Percentiles rank a stretch among this genome's conserved stretches.
Evolutionary conservation across 2,329 filamentous ascomycete species (phyloP).

Genomic region (Xylaria sp.): DNA sequence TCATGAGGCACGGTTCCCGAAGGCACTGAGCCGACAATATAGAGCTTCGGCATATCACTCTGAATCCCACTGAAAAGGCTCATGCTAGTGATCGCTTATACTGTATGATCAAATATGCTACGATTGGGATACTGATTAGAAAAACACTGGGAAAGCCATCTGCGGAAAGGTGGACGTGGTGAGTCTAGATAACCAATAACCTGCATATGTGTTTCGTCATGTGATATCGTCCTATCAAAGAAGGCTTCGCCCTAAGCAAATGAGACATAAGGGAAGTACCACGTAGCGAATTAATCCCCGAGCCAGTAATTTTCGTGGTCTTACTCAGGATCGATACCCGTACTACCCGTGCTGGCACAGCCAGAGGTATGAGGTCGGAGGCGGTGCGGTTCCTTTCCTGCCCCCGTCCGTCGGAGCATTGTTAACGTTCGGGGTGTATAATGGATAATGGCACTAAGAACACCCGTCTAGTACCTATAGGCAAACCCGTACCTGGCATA

Average conservation of each 20-base stretch:
- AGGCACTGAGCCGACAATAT: constrained; percentile 32
- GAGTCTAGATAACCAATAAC: background rate
- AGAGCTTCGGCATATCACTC: constrained; percentile 9
- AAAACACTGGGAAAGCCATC: constrained; percentile 13
- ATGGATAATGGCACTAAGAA: background rate
- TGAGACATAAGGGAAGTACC: background rate
- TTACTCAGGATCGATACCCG: background rate
- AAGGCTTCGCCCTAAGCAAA: background rate
- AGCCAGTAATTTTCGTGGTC: background rate
- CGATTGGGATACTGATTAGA: constrained; percentile 3
- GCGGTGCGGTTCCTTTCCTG: constrained; percentile 4
- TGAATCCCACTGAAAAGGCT: constrained; percentile 20
- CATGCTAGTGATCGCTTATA: constrained; percentile 21
- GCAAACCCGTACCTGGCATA: background rate
- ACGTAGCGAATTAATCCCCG: background rate
- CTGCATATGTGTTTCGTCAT: constrained; percentile 37
- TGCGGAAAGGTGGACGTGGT: background rate
- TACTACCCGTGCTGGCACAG: background rate
- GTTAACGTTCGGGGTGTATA: background rate
- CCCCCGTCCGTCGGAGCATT: background rate
- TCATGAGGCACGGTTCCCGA: constrained; percentile 43
- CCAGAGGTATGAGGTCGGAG: background rate
- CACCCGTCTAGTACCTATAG: background rate
- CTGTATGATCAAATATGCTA: constrained; percentile 1
- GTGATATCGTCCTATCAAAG: constrained; percentile 23